phyloP scores from a whole-genome alignment of 2,329 filamentous ascomycete species.

The Mariannaea elegans region DNA sequence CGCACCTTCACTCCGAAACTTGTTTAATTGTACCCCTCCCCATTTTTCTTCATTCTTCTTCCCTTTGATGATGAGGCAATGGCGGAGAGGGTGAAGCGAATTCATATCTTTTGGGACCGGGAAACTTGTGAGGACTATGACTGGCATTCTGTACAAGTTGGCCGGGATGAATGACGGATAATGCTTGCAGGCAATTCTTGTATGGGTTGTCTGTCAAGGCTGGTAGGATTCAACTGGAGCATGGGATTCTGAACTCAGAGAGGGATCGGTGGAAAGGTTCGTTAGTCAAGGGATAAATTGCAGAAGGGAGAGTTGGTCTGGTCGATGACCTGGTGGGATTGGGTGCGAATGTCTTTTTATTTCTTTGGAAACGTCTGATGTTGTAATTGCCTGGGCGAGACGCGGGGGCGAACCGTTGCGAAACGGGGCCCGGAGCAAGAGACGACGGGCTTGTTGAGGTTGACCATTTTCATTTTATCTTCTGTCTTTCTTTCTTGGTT shows the following conservation, averaged over 20 bases:
- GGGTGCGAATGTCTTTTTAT: constrained; percentile 12
- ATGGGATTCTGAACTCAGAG: constrained; percentile 9
- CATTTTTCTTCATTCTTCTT: constrained; percentile 10
- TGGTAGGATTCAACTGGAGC: constrained; percentile 23
- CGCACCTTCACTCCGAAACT: constrained; percentile 29
- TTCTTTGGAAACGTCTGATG: constrained; percentile 15
- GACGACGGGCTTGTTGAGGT: constrained; percentile 29
- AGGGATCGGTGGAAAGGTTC: constrained; percentile 6
- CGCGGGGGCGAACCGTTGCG: constrained; percentile 24
- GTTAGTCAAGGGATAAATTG: constrained; percentile 24
- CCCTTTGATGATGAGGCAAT: constrained; percentile 28
- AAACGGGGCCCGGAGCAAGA: constrained; percentile 22
- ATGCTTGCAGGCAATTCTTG: constrained; percentile 18
- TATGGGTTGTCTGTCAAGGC: constrained; percentile 1
- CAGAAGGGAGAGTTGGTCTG: constrained; percentile 18
- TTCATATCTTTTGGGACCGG: constrained; percentile 34
- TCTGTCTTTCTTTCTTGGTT: constrained; percentile 18
- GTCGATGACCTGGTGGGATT: constrained; percentile 2
- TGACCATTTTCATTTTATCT: constrained; percentile 24
- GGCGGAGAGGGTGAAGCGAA: constrained; percentile 21
- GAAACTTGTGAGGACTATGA: constrained; percentile 24
- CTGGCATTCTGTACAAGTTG: constrained; percentile 18
- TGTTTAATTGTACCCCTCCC: constrained; percentile 37
- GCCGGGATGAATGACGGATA: constrained; percentile 28
- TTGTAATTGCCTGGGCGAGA: constrained; percentile 36